Conservation (phyloP, 768 basidiomycete species). For the Suillus placidus region DNA sequence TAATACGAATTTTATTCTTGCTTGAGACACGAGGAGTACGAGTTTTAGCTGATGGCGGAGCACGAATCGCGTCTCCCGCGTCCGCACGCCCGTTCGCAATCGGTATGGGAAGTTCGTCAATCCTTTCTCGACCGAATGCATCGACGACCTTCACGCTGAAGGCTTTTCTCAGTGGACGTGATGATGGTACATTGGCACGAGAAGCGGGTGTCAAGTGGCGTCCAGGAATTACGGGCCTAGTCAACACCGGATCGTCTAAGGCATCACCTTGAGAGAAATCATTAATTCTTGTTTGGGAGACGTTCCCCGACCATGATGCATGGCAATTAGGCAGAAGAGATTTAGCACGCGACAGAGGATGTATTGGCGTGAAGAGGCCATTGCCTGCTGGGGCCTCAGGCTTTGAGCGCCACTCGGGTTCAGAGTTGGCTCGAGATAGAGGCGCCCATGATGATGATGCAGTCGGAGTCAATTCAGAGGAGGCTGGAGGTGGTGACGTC, state of each 20-base stretch:
- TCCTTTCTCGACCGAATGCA: slow-evolving; percentile 61
- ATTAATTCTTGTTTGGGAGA: background rate
- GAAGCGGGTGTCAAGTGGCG: slow-evolving; percentile 24
- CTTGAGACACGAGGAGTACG: slow-evolving; percentile 29
- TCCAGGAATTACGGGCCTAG: slow-evolving; percentile 23
- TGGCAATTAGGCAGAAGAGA: slow-evolving; percentile 28
- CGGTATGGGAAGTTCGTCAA: slow-evolving; percentile 17
- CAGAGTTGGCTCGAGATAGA: slow-evolving; percentile 21
- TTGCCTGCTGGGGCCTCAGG: slow-evolving; percentile 25
- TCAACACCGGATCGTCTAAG: slow-evolving; percentile 2
- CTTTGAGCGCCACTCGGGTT: slow-evolving; percentile 21
- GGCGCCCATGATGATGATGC: slow-evolving; percentile 25
- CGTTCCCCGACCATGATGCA: background rate
- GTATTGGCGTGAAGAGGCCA: slow-evolving; percentile 44
- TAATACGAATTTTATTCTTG: slow-evolving; percentile 53
- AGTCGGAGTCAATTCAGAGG: slow-evolving; percentile 25
- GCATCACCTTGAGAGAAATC: slow-evolving; percentile 10
- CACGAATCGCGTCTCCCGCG: slow-evolving; percentile 16
- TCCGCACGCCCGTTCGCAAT: slow-evolving; percentile 22
- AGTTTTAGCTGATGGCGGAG: slow-evolving; percentile 14
- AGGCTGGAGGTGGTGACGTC: slow-evolving; percentile 16
- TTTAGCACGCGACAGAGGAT: slow-evolving; percentile 50
- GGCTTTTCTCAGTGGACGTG: slow-evolving; percentile 46
- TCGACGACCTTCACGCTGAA: slow-evolving; percentile 66
- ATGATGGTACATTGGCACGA: slow-evolving; percentile 25